A percentile compares a stretch with the other conserved stretches of the same genome.
Evolutionary conservation across 495 filamentous ascomycete species (phyloP).

Genomic region (Halenospora varia): DNA sequence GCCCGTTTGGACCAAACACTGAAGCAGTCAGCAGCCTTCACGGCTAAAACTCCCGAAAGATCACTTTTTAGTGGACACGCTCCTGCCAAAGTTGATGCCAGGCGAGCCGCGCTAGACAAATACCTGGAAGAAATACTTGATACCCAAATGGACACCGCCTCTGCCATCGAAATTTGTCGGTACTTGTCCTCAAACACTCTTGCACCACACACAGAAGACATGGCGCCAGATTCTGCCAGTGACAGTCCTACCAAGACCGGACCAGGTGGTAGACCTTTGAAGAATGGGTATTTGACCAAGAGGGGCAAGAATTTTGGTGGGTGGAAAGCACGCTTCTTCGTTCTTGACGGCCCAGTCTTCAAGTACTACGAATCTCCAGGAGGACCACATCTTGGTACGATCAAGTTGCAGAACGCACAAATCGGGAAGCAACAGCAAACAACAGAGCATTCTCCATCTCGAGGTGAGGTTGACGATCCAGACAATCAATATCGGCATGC

Average conservation of each 20-base stretch:
- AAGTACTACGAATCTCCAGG: constrained; percentile 90
- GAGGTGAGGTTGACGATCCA: constrained; percentile 58
- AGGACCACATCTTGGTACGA: constrained; percentile 85
- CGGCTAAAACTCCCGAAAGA: constrained; percentile 73
- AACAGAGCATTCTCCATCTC: constrained; percentile 53
- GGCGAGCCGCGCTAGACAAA: constrained; percentile 72
- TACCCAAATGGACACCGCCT: constrained; percentile 70
- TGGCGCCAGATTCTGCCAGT: constrained; percentile 39
- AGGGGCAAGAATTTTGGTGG: constrained; percentile 97
- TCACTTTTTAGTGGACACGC: constrained; percentile 88
- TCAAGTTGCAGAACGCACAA: constrained; percentile 85
- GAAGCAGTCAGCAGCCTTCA: constrained; percentile 63
- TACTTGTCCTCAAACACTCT: constrained; percentile 86
- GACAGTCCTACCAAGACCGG: constrained; percentile 38
- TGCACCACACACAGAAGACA: constrained; percentile 67
- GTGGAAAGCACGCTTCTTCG: constrained; percentile 96
- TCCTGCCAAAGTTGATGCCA: constrained; percentile 87
- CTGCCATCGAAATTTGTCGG: constrained; percentile 78
- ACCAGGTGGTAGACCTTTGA: constrained; percentile 62
- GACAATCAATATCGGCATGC: constrained; percentile 97
- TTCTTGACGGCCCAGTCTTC: constrained; percentile 82
- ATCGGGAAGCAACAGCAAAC: constrained; percentile 77
- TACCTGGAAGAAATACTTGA: constrained; percentile 85
- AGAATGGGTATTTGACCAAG: constrained; percentile 93
- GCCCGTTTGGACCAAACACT: constrained; percentile 76